Evolutionary conservation across 805 yeast species (phyloP).

Genomic region (Dipodascopsis uninucleata): DNA sequence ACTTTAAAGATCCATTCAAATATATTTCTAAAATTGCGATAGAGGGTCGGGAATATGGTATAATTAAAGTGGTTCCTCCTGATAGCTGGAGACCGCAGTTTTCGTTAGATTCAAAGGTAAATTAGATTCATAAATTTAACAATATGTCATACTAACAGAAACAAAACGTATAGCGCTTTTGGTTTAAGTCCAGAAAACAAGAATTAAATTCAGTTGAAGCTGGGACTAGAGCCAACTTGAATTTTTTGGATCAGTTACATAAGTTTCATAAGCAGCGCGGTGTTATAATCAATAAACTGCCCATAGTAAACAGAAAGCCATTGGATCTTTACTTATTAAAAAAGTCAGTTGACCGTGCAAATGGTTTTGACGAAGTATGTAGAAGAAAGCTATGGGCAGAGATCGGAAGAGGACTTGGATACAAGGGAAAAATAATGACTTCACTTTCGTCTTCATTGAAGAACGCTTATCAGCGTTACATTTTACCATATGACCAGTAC

Average conservation of each 20-base stretch:
- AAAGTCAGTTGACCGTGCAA: slow-evolving; percentile 31
- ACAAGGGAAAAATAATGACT: slow-evolving; percentile 66
- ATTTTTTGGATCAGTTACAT: slow-evolving; percentile 36
- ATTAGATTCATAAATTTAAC: slow-evolving; percentile 1
- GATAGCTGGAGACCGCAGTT: slow-evolving; percentile 42
- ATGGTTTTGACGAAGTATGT: slow-evolving; percentile 33
- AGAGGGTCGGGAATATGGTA: slow-evolving; percentile 62
- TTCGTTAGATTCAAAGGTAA: slow-evolving; percentile 34
- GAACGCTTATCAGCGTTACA: slow-evolving; percentile 39
- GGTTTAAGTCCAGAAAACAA: slow-evolving; percentile 37
- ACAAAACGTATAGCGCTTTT: slow-evolving; percentile 28
- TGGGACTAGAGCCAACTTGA: slow-evolving; percentile 34
- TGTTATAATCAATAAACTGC: slow-evolving; percentile 26
- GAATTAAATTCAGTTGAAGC: slow-evolving; percentile 38
- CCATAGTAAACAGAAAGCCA: slow-evolving; percentile 30
- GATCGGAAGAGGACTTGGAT: slow-evolving; percentile 76
- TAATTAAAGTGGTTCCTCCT: slow-evolving; percentile 71
- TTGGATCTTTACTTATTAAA: slow-evolving; percentile 36
- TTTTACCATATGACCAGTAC: slow-evolving; percentile 34
- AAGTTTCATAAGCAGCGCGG: slow-evolving; percentile 35
- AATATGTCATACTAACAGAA: not conserved
- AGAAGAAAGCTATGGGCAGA: slow-evolving; percentile 62
- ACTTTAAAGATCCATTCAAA: slow-evolving; percentile 61
- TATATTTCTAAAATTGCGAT: slow-evolving; percentile 54
- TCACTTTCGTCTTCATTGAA: slow-evolving; percentile 66